Conservation (phyloP, 768 basidiomycete genomes). For the Phlegmacium glaucopus region DNA sequence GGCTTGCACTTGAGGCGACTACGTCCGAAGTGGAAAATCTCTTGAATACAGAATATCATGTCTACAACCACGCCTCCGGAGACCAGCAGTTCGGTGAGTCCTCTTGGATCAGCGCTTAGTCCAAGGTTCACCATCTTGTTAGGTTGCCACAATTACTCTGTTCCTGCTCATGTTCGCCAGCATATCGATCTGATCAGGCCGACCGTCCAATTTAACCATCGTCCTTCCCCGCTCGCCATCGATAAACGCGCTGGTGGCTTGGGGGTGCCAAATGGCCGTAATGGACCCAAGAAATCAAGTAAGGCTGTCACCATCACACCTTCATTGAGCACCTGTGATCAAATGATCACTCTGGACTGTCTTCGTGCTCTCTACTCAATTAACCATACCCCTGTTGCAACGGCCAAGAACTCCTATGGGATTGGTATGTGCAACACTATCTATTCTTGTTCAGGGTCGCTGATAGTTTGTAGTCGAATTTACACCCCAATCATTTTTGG, state of each 20-base stretch:
- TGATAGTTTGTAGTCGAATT: slow-evolving; percentile 18
- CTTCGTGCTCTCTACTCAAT: slow-evolving; percentile 25
- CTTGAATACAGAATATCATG: slow-evolving; percentile 41
- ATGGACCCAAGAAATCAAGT: slow-evolving; percentile 23
- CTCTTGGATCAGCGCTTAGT: too few species aligned
- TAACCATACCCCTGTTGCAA: slow-evolving; percentile 23
- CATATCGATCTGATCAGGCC: slow-evolving; percentile 43
- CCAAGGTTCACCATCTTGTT: too few species aligned
- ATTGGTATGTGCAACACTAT: slow-evolving; percentile 15
- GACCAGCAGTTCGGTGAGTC: slow-evolving; percentile 36
- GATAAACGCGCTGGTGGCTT: slow-evolving; percentile 21
- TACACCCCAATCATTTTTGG: slow-evolving; percentile 25
- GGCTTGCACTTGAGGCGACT: slow-evolving; percentile 41
- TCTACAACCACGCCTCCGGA: slow-evolving; percentile 39
- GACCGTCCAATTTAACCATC: slow-evolving; percentile 38
- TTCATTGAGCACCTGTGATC: slow-evolving; percentile 21
- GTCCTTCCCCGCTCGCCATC: slow-evolving; percentile 17
- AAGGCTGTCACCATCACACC: slow-evolving; percentile 21
- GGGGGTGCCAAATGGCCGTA: slow-evolving; percentile 16
- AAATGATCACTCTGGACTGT: slow-evolving; percentile 26
- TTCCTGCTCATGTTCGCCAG: slow-evolving; percentile 37
- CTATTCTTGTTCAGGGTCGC: neutral
- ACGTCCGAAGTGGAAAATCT: slow-evolving; percentile 40
- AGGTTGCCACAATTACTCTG: slow-evolving; percentile 39
- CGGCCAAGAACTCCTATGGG: slow-evolving; percentile 23